phyloP scores from a whole-genome alignment of 2,329 filamentous ascomycete genomes.

The Curvularia spicifera region DNA sequence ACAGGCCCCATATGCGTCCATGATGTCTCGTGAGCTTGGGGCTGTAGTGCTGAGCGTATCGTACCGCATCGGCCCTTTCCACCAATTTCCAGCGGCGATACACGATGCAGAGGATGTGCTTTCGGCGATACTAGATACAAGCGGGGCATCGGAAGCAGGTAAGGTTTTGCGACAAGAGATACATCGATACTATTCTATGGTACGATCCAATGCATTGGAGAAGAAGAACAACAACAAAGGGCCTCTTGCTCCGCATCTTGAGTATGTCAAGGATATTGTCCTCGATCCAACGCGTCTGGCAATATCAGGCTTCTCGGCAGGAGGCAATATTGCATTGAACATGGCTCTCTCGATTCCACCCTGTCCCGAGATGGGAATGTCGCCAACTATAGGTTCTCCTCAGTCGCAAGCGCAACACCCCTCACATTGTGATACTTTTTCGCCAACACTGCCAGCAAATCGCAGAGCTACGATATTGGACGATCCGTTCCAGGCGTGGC shows the following conservation, averaged over 20 bases:
- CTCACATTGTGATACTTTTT: slow-evolving; percentile 29
- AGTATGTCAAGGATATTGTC: slow-evolving; percentile 33
- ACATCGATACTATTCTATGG: slow-evolving; percentile 42
- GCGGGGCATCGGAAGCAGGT: slow-evolving; percentile 40
- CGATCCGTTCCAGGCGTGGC: slow-evolving; percentile 45
- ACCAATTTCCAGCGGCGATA: slow-evolving; percentile 56
- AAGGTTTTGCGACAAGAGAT: slow-evolving; percentile 45
- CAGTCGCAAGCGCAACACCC: slow-evolving; percentile 17
- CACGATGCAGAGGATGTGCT: slow-evolving; percentile 57
- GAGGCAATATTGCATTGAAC: slow-evolving; percentile 57
- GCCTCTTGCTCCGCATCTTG: slow-evolving; percentile 19
- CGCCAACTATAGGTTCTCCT: slow-evolving; percentile 12
- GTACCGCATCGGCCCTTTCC: slow-evolving; percentile 56
- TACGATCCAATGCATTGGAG: slow-evolving; percentile 27
- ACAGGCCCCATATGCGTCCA: slow-evolving; percentile 56
- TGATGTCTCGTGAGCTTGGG: slow-evolving; percentile 53
- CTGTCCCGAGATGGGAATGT: slow-evolving; percentile 31
- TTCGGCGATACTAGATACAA: slow-evolving; percentile 50
- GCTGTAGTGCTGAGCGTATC: slow-evolving; percentile 56
- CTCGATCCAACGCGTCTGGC: slow-evolving; percentile 51
- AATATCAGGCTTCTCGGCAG: slow-evolving; percentile 55
- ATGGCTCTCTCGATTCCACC: slow-evolving; percentile 49
- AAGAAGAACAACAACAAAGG: slow-evolving; percentile 33
- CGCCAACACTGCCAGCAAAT: slow-evolving; percentile 38
- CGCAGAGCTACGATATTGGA: slow-evolving; percentile 41